phyloP scores from a whole-genome alignment of 345 rosid genomes.

The Heritiera fomes region DNA sequence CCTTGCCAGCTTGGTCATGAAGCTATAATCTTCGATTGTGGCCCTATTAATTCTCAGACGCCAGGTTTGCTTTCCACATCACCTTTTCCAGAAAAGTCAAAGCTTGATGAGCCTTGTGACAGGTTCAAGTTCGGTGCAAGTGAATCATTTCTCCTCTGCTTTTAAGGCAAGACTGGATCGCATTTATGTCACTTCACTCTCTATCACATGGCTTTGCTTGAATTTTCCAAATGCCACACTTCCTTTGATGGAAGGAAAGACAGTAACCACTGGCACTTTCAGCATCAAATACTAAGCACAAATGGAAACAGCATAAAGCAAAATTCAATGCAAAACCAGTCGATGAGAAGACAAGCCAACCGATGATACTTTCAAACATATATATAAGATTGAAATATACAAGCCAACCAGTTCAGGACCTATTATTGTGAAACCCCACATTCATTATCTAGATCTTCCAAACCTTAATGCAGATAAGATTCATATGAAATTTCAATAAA shows the following conservation, averaged over 20 bases:
- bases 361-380: slow-evolving; percentile 32
- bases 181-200: too few relatives aligned
- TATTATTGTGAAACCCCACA: slow-evolving; percentile 33
- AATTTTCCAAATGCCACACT: background rate
- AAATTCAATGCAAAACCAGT: background rate
- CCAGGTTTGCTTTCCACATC: too few relatives aligned
- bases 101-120: too few relatives aligned
- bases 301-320: background rate
- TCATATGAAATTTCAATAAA: slow-evolving; percentile 24
- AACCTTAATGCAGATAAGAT: slow-evolving; percentile 34
- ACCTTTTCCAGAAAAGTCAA: too few relatives aligned
- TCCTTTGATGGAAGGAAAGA: too few relatives aligned
- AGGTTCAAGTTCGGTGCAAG: background rate
- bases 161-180: too few relatives aligned
- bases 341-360: background rate
- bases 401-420: slow-evolving; percentile 31
- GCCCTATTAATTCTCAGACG: too few relatives aligned
- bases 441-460: slow-evolving; percentile 33
- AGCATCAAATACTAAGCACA: background rate
- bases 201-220: background rate
- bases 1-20: too few relatives aligned
- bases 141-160: background rate
- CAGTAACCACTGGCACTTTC: background rate
- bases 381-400: slow-evolving; percentile 40
- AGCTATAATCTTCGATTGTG: too few relatives aligned